phyloP scores from a whole-genome alignment of 495 filamentous ascomycete species.

The Neurospora sp. region DNA sequence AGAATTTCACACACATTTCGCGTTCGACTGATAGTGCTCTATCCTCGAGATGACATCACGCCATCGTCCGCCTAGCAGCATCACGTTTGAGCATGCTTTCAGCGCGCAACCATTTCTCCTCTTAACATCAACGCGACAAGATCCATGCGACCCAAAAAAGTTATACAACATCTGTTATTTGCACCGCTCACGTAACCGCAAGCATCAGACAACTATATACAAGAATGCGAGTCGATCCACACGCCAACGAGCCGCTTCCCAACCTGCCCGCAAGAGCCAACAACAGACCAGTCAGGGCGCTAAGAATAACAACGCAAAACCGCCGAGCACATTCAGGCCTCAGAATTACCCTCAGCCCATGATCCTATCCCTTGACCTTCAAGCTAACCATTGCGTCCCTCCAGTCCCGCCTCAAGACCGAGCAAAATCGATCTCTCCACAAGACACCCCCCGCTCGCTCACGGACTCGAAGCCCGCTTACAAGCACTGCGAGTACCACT shows the following conservation, averaged over 20 bases:
- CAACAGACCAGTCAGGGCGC: background rate
- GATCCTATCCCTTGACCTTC: background rate
- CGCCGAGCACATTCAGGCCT: background rate
- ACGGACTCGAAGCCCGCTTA: conserved; percentile 1
- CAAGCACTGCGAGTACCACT: conserved; percentile 41
- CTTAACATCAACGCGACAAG: background rate
- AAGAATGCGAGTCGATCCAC: background rate
- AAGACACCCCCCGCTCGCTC: background rate
- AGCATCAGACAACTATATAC: background rate
- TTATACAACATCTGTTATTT: background rate
- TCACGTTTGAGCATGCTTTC: background rate
- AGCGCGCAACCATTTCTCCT: background rate
- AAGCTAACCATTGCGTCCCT: background rate
- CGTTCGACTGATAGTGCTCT: background rate
- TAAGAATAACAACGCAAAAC: background rate
- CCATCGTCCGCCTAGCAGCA: background rate
- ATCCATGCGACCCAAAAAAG: background rate
- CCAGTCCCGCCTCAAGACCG: background rate
- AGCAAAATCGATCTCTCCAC: background rate
- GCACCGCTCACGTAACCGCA: background rate
- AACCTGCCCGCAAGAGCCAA: background rate
- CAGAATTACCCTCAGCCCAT: background rate
- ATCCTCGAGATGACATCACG: background rate
- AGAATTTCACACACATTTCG: background rate
- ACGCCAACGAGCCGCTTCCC: background rate